Conservation (phyloP, 2,329 filamentous ascomycete species). For the Colletotrichum liaoningense region DNA sequence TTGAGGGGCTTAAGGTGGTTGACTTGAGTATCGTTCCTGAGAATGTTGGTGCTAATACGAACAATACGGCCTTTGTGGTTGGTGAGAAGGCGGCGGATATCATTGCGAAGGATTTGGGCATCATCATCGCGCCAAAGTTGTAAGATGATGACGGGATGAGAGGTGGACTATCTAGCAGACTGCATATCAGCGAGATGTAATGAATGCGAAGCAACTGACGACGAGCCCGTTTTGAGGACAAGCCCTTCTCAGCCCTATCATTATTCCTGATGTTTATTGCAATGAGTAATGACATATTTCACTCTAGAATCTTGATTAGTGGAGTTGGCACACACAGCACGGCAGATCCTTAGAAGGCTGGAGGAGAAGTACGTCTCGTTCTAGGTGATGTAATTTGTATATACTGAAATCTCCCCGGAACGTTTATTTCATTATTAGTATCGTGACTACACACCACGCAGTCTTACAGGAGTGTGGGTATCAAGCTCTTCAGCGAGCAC, state of each 20-base stretch:
- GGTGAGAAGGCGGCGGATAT: conserved; percentile 61
- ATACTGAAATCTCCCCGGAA: not conserved
- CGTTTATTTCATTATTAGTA: not conserved
- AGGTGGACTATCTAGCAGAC: not conserved
- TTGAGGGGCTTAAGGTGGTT: conserved; percentile 53
- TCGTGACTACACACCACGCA: not conserved
- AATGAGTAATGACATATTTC: not conserved
- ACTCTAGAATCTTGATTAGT: not conserved
- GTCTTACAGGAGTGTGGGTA: not conserved
- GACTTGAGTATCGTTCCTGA: conserved; percentile 50
- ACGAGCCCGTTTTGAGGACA: not conserved
- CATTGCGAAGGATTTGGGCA: conserved; percentile 49
- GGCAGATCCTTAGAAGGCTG: not conserved
- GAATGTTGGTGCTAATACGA: conserved; percentile 61
- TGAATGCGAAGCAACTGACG: not conserved
- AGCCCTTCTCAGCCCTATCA: too few relatives aligned
- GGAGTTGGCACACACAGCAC: not conserved
- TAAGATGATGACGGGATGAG: not conserved
- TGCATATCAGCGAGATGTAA: not conserved
- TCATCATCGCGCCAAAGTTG: conserved; percentile 1
- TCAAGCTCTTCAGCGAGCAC: not conserved
- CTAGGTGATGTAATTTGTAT: not conserved
- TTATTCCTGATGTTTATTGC: not conserved
- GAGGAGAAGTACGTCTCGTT: not conserved
- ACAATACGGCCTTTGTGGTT: conserved; percentile 58